Evolutionary conservation across 192 early-diverging fungal species (phyloP).

Genomic region (Gryganskiella cystojenkinii): DNA sequence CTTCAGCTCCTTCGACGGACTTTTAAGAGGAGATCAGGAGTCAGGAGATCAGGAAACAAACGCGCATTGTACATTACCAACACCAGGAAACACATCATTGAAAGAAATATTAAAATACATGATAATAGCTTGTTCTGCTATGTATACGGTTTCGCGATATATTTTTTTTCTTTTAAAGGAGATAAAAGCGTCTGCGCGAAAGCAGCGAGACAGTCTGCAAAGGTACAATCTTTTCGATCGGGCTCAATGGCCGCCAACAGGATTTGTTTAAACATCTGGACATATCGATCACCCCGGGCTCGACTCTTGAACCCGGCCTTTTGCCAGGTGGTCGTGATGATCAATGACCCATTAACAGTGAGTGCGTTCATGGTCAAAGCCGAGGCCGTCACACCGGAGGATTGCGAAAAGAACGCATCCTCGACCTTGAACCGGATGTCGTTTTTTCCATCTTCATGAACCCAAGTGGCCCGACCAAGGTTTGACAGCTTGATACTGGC

Average conservation of each 20-base stretch:
- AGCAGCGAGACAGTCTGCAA: neutral
- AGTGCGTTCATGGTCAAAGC: slow-evolving; percentile 43
- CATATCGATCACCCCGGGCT: slow-evolving; percentile 17
- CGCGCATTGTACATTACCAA: too few relatives aligned
- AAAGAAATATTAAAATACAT: too few relatives aligned
- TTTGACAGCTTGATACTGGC: slow-evolving; percentile 43
- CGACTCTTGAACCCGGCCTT: slow-evolving; percentile 34
- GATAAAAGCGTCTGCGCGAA: too few relatives aligned
- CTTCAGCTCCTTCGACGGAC: too few relatives aligned
- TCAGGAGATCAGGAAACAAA: too few relatives aligned
- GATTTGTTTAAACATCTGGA: slow-evolving; percentile 26
- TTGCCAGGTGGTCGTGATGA: slow-evolving; percentile 37
- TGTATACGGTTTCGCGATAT: too few relatives aligned
- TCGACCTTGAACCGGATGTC: neutral
- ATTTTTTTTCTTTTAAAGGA: too few relatives aligned
- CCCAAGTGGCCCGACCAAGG: slow-evolving; percentile 24
- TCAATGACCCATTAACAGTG: slow-evolving; percentile 18
- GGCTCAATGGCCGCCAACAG: slow-evolving; percentile 25
- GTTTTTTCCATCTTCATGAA: neutral
- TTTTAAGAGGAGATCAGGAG: too few relatives aligned
- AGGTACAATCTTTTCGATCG: slow-evolving; percentile 5
- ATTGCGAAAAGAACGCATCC: slow-evolving; percentile 40
- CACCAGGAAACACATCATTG: too few relatives aligned
- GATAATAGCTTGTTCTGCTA: too few relatives aligned
- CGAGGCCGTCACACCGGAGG: slow-evolving; percentile 43